Evolutionary conservation across 345 rosid genomes (phyloP), one percentile per base, ranked within the genome.

Genomic region (Erodium maritimum): DNA sequence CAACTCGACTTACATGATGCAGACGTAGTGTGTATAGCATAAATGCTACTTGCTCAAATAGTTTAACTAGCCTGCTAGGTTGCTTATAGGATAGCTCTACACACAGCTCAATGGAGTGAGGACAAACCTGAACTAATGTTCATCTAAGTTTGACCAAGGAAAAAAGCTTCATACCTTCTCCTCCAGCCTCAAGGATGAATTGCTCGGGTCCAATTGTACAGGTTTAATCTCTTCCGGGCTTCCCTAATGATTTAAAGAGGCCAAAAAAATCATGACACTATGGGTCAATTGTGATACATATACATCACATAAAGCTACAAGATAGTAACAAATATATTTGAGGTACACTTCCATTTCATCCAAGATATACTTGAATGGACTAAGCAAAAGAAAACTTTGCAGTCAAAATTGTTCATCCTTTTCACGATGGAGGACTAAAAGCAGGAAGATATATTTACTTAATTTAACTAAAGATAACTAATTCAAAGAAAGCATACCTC

Each of bases 181-280:
- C 53, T 70, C 61, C 42, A 69, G 67, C 66, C 58, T 70, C 56
- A 60, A 18, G 25, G 69, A 45, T 48, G 50, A 50, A 58, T 59
- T 66, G 23, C 59, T 61, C 45, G 74, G 45, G 61, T 59, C 70
- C 60, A 65, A 23, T 48, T 61, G 63, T 23, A 33, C 63, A 37
- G 75, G 77, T 52, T 78, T 78, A 52, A 50, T 67, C 56, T 78
- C 82, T 48, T 62, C 71, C 58, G 71, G 71, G 69, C 79, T 78
- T 58, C 59, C 82, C 82, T 78, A 64, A 61, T 63, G 17, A 65
- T 57, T 59, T 50, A 55, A 56, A 66, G 18, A 65, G 33, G 21
- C 54, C 51, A 60, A 25, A 13, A n/a, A 45, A 55, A 50, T 61
- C 50, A 65, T 53, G 52, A n/a, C 56, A 62, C 50, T n/a, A 18